A percentile compares a stretch with the other conserved stretches of the same genome.
These are phyloP conservation scores for Chrysoporthe deuterocubensis DNA, from an alignment of 2,329 filamentous ascomycete species.

Conservation along the genomic window DNA sequence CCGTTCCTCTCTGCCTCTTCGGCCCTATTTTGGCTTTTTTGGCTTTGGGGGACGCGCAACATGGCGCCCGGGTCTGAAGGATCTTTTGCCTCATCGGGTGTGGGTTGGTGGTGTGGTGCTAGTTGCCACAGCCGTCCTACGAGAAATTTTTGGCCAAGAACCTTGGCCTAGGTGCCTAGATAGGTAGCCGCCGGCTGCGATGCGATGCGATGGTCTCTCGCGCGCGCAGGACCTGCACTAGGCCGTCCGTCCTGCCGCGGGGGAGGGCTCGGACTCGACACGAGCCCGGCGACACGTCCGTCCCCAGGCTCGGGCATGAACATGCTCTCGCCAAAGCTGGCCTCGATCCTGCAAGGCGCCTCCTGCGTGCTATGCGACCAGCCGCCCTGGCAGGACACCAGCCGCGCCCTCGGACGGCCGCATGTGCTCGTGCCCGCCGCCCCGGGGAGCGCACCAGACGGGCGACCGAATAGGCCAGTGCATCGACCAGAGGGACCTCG, in stretches of 20 bases:
- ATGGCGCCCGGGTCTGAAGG: background rate
- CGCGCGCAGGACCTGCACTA: background rate
- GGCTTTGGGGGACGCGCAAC: background rate
- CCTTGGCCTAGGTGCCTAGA: too few relatives aligned
- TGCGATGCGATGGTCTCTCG: too few relatives aligned
- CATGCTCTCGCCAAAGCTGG: background rate
- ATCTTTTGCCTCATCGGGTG: background rate
- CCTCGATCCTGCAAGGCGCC: background rate
- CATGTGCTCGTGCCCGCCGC: background rate
- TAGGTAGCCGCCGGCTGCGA: too few relatives aligned
- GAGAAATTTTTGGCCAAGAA: background rate
- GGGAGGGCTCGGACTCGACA: conserved; percentile 3
- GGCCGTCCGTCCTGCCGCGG: background rate
- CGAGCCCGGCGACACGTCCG: background rate
- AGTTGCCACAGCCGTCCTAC: background rate
- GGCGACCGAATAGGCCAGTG: background rate
- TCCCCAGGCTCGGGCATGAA: background rate
- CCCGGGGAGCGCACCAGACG: background rate
- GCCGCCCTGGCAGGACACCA: background rate
- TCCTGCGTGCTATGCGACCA: background rate
- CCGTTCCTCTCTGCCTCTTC: background rate
- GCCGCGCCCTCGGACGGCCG: conserved; percentile 9
- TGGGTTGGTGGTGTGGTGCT: background rate
- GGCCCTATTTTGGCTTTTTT: background rate
- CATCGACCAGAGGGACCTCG: background rate